Conservation (phyloP, 139 green algal species). For the Chlorella sp. region DNA sequence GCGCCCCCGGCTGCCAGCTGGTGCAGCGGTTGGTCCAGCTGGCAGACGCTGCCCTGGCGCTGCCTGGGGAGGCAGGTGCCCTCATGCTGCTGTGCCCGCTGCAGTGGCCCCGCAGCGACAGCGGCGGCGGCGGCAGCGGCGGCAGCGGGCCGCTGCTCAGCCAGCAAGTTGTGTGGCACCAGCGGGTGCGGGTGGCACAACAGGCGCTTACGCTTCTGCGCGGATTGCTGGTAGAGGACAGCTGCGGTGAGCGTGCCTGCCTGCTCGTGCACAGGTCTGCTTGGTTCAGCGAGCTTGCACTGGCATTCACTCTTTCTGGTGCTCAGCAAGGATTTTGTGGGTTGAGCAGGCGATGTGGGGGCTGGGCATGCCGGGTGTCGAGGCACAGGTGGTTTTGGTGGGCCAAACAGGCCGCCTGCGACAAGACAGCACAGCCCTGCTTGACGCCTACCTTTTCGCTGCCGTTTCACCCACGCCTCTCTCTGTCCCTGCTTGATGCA, state of each 20-base stretch:
- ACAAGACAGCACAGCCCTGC: background rate
- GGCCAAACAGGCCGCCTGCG: background rate
- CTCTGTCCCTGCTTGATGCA: too few relatives aligned
- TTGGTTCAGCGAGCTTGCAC: too few relatives aligned
- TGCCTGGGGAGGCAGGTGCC: background rate
- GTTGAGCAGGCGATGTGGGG: too few relatives aligned
- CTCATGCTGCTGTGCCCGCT: slow-evolving; percentile 10
- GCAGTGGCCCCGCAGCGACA: background rate
- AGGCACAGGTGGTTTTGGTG: background rate
- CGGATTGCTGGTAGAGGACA: slow-evolving; percentile 28
- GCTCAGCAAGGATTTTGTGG: too few relatives aligned
- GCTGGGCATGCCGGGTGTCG: background rate
- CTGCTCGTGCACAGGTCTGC: background rate
- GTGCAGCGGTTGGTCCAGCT: slow-evolving; percentile 30
- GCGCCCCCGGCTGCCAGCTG: slow-evolving; percentile 15
- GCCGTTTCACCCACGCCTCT: background rate
- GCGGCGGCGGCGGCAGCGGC: background rate
- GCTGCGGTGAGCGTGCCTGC: background rate
- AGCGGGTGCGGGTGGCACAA: slow-evolving; percentile 44
- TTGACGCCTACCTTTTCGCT: background rate
- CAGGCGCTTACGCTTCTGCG: slow-evolving; percentile 47
- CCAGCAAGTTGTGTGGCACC: slow-evolving; percentile 36
- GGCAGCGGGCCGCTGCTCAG: slow-evolving; percentile 5
- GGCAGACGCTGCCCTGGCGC: slow-evolving; percentile 1
- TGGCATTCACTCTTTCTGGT: too few relatives aligned